A percentile compares a stretch with the other conserved stretches of the same genome.
Evolutionary conservation across 1,139 yeast species (phyloP).

Genomic region (Keqinozyma sinolaborantium): DNA sequence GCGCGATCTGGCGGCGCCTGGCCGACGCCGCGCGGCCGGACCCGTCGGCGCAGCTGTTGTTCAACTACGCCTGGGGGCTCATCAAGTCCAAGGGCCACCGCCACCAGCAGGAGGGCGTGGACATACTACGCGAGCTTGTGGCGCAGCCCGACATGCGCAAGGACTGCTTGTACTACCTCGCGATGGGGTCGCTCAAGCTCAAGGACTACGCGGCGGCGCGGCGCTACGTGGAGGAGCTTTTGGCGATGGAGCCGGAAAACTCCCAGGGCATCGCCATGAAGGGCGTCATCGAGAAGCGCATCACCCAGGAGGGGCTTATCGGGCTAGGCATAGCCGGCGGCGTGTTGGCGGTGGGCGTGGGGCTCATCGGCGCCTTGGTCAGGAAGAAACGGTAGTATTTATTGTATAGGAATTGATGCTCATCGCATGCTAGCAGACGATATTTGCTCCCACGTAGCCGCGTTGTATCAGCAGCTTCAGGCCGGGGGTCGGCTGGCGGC

Average conservation of each 20-base stretch:
- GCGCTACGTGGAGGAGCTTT: slow-evolving; percentile 74
- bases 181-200: slow-evolving; percentile 83
- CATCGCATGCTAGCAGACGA: too few relatives aligned
- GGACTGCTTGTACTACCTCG: slow-evolving; percentile 83
- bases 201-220: slow-evolving; percentile 88
- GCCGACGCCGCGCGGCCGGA: slow-evolving; percentile 80
- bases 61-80: slow-evolving; percentile 96
- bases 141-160: slow-evolving; percentile 80
- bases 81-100: slow-evolving; percentile 61
- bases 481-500: slow-evolving; percentile 11
- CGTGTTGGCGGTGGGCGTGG: slow-evolving; percentile 77
- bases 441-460: too few relatives aligned
- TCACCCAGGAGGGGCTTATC: slow-evolving; percentile 81
- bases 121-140: slow-evolving; percentile 69
- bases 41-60: slow-evolving; percentile 78
- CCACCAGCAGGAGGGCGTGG: slow-evolving; percentile 78
- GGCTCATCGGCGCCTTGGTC: slow-evolving; percentile 56
- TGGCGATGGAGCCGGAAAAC: slow-evolving; percentile 80
- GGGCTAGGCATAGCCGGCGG: slow-evolving; percentile 89
- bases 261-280: slow-evolving; percentile 71
- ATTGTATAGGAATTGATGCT: too few relatives aligned
- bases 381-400: slow-evolving; percentile 27
- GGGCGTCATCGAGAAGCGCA: slow-evolving; percentile 75
- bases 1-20: slow-evolving; percentile 72
- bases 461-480: slow-evolving; percentile 7